A percentile compares a stretch with the other conserved stretches of the same genome.
phyloP scores from a whole-genome alignment of 148 eudicot genomes.

The Euryodendron excelsum region DNA sequence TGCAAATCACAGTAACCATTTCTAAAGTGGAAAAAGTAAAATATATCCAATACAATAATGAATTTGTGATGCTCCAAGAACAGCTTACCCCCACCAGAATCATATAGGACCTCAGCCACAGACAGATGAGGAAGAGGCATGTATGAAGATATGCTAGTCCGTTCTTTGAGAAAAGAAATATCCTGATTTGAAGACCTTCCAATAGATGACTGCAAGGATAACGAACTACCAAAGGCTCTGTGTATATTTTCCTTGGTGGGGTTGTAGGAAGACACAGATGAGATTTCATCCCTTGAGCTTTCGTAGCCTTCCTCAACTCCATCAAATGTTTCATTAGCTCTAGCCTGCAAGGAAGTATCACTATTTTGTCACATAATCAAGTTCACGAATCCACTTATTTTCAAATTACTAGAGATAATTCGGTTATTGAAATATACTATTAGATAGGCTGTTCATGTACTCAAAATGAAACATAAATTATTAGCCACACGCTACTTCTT shows the following conservation, averaged over 20 bases:
- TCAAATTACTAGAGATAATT: neutral
- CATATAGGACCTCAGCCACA: constrained; percentile 75
- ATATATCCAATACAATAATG: neutral
- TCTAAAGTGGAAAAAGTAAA: neutral
- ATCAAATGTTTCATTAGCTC: constrained; percentile 72
- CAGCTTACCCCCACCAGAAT: constrained; percentile 66
- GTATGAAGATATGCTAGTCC: constrained; percentile 41
- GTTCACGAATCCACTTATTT: neutral
- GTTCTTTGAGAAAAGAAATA: constrained; percentile 59
- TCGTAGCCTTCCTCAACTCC: constrained; percentile 90
- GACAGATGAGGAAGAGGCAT: constrained; percentile 45
- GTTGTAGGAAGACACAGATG: constrained; percentile 87
- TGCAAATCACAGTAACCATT: neutral
- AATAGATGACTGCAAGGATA: constrained; percentile 70
- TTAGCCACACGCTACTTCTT: neutral
- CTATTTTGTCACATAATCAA: constrained; percentile 8
- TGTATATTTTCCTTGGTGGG: constrained; percentile 61
- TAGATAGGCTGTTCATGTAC: neutral
- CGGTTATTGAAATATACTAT: neutral
- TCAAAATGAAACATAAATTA: neutral
- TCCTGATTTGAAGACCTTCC: constrained; percentile 68
- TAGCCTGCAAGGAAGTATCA: constrained; percentile 46
- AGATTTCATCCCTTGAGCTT: constrained; percentile 82
- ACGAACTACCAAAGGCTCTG: constrained; percentile 73
- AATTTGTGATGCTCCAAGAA: neutral